These are phyloP conservation scores for Poronia punctata DNA, from an alignment of 495 filamentous ascomycete genomes.

Conservation along the genomic window DNA sequence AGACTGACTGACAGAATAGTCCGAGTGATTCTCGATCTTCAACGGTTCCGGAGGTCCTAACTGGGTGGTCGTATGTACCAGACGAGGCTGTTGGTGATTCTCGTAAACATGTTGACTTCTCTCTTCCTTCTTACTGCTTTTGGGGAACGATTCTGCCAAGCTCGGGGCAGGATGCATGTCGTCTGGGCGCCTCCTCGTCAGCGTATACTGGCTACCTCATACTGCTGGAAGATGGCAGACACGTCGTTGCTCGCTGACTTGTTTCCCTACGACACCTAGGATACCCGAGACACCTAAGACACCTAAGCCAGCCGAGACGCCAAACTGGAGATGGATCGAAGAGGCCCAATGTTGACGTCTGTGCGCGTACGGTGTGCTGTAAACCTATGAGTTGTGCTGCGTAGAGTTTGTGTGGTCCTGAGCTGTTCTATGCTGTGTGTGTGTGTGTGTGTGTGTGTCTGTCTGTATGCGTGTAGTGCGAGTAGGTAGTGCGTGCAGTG, in stretches of 20 bases:
- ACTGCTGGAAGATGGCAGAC: slow-evolving; percentile 23
- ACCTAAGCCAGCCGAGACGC: no score
- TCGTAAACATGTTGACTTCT: slow-evolving; percentile 27
- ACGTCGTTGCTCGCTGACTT: slow-evolving; percentile 11
- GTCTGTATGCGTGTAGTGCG: no score
- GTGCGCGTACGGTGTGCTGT: no score
- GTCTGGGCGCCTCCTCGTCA: slow-evolving; percentile 21
- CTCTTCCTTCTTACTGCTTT: slow-evolving; percentile 33
- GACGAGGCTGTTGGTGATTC: slow-evolving; percentile 23
- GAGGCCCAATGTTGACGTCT: slow-evolving; percentile 10
- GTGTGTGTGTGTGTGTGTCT: no score
- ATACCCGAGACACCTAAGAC: no score
- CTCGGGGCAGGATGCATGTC: slow-evolving; percentile 40
- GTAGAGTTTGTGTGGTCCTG: no score
- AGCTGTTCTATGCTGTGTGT: no score
- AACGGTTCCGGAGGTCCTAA: slow-evolving; percentile 22
- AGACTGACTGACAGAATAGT: slow-evolving; percentile 25
- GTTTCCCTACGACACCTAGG: no score
- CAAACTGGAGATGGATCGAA: slow-evolving; percentile 11
- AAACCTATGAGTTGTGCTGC: no score
- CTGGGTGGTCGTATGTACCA: slow-evolving; percentile 21
- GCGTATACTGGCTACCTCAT: slow-evolving; percentile 27
- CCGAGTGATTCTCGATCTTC: slow-evolving; percentile 25
- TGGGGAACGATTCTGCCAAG: slow-evolving; percentile 37
- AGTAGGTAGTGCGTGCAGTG: no score